phyloP scores from a whole-genome alignment of 2,329 filamentous ascomycete genomes.

The Metarhizium humberi region DNA sequence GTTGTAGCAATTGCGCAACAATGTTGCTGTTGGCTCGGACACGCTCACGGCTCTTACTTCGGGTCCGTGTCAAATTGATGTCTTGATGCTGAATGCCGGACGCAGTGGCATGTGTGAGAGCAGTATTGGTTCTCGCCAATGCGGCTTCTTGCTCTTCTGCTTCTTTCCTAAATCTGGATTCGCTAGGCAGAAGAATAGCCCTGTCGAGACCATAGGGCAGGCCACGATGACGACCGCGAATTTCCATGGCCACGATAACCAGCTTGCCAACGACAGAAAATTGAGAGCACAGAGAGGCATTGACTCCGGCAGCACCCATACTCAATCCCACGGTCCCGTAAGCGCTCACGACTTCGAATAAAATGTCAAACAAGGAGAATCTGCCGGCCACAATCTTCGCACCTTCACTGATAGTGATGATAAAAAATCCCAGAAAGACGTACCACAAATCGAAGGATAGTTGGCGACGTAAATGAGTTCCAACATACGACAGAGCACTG shows the following conservation, averaged over 20 bases:
- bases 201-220: conserved; percentile 57
- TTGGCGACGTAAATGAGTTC: conserved; percentile 83
- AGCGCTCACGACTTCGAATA: conserved; percentile 84
- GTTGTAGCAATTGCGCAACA: conserved; percentile 37
- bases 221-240: conserved; percentile 60
- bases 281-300: conserved; percentile 74
- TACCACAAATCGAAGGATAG: conserved; percentile 98
- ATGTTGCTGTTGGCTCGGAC: conserved; percentile 31
- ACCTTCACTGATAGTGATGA: conserved; percentile 85
- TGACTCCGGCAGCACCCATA: conserved; percentile 66
- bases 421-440: conserved; percentile 85
- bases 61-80: conserved; percentile 20
- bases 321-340: conserved; percentile 93
- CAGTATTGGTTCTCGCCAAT: conserved; percentile 27
- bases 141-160: conserved; percentile 35
- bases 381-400: conserved; percentile 50
- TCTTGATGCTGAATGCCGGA: conserved; percentile 20
- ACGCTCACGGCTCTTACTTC: conserved; percentile 29
- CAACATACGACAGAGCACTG: conserved; percentile 70
- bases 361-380: conserved; percentile 58
- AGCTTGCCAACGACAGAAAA: conserved; percentile 68
- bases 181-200: conserved; percentile 50
- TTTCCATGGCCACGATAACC: conserved; percentile 59
- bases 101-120: conserved; percentile 20
- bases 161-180: conserved; percentile 45